Base-by-base conservation (phyloP, 768 basidiomycete genomes). In the Pleurotus sapidus region DNA sequence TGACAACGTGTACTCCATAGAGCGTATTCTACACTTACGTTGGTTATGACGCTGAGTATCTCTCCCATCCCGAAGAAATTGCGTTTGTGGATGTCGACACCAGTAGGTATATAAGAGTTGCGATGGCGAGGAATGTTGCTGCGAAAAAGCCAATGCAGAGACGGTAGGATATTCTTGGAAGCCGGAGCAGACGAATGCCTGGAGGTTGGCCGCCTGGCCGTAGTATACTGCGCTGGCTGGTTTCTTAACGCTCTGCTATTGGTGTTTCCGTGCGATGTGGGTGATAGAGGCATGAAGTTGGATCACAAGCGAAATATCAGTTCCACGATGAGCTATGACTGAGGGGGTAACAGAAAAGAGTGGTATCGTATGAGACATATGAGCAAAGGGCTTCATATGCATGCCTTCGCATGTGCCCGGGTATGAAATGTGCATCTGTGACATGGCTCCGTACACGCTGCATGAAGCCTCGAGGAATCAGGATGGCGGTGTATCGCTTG, bases 61-160 rank as follows among this genome's bases (percentile, higher is more conserved):
- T 93, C 91, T 51, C 88, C 82, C 75, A 93, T 79, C 24, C 91
- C 90, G 60, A 93, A 93, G 60, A 91, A 82, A 60, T 85, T 85
- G 56, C 89, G 78, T 65, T 84, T 86, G 66, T 83, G 83, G 49
- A 83, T 72, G 66, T 87, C 84, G 1, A 42, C 38, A 12, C 51
- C 51, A 40, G 76, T 68, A 17, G 84, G 82, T 58, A 87, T 72
- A 50, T 77, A 81, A 17, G 84, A 86, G 58, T 79, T 78, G 61
- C 86, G 77, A 63, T 81, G 76, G 43, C 86, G 81, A 25, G 88
- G 86, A 49, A 90, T 83, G 68, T 88, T 89, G 61, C 81, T 86
- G 62, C 87, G 80, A 69, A 89, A 89, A 56, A 90, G 76, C 88
- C 88, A 90, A 60, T 89, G 87, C 49, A 88, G 69, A 57, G 84